phyloP scores from a whole-genome alignment of 73 alveolate genomes.

The Effrenium voratum region DNA sequence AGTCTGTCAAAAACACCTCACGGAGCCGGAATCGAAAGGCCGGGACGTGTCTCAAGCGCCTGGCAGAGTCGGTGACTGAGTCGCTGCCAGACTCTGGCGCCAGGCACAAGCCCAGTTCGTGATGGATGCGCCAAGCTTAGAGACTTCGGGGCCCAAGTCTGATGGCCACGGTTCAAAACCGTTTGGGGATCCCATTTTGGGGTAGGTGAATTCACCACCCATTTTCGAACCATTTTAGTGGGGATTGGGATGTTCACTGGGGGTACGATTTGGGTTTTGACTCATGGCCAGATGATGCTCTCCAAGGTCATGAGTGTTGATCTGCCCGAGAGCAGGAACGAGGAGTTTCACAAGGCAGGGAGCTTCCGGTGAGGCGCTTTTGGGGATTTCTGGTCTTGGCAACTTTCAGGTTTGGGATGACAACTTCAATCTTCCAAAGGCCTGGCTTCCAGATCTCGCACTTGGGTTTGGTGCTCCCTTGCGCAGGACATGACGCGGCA shows the following conservation, averaged over 20 bases:
- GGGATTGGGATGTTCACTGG: too few relatives aligned
- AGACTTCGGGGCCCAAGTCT: too few relatives aligned
- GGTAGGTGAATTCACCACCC: too few relatives aligned
- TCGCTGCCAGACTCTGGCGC: not conserved
- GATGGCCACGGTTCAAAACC: too few relatives aligned
- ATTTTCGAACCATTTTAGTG: too few relatives aligned
- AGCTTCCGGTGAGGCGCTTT: not conserved
- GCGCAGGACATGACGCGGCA: constrained; percentile 46
- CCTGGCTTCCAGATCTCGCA: not conserved
- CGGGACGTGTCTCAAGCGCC: not conserved
- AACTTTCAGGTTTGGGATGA: constrained; percentile 49
- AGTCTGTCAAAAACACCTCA: not conserved
- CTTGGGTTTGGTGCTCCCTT: not conserved
- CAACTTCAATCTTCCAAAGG: constrained; percentile 80
- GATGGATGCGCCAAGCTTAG: constrained; percentile 37
- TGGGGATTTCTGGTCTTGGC: too few relatives aligned
- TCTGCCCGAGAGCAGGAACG: constrained; percentile 35
- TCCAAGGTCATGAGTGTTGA: constrained; percentile 54
- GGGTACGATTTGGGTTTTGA: too few relatives aligned
- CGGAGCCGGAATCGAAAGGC: constrained; percentile 64
- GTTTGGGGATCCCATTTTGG: too few relatives aligned
- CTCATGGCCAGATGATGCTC: too few relatives aligned
- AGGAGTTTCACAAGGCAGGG: constrained; percentile 66
- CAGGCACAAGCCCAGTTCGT: constrained; percentile 75
- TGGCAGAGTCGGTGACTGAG: not conserved